phyloP scores from a whole-genome alignment of 73 alveolate species.

The Paramecium bursaria region DNA sequence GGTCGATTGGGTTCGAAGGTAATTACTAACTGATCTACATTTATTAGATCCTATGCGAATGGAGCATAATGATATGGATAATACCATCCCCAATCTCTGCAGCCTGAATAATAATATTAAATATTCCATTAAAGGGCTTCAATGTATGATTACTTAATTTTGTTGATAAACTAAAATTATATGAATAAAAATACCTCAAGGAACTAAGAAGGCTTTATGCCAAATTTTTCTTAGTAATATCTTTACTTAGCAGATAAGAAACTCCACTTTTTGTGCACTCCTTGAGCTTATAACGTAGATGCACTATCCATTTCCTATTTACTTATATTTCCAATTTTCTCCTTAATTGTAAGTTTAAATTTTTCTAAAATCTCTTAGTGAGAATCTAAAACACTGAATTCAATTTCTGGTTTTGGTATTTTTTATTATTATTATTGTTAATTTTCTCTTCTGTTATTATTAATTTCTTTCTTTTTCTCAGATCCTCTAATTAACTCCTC shows the following conservation, averaged over 20 bases:
- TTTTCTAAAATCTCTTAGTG: neutral
- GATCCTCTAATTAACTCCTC: slow-evolving; percentile 84
- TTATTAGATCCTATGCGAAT: slow-evolving; percentile 91
- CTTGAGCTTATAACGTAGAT: slow-evolving; percentile 54
- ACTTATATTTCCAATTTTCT: slow-evolving; percentile 39
- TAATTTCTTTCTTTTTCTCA: slow-evolving; percentile 72
- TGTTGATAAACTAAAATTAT: slow-evolving; percentile 76
- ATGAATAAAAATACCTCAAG: no score
- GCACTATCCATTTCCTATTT: slow-evolving; percentile 48
- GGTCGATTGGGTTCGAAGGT: slow-evolving; percentile 84
- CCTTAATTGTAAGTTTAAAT: slow-evolving; percentile 40
- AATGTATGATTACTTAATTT: slow-evolving; percentile 88
- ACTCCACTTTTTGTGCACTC: slow-evolving; percentile 25
- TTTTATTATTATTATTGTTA: slow-evolving; percentile 24
- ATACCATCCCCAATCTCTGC: slow-evolving; percentile 97
- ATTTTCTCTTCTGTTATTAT: slow-evolving; percentile 61
- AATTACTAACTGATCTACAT: slow-evolving; percentile 72
- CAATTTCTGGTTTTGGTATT: slow-evolving; percentile 8
- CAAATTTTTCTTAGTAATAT: slow-evolving; percentile 92
- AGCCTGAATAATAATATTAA: slow-evolving; percentile 96
- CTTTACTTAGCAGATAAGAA: slow-evolving; percentile 62
- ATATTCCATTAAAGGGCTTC: slow-evolving; percentile 99
- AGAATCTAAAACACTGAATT: slow-evolving; percentile 37
- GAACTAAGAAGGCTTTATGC: slow-evolving; percentile 79
- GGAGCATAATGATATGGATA: slow-evolving; percentile 99